Conservation (phyloP, 495 filamentous ascomycete species). For the Penicillium flavigenum region DNA sequence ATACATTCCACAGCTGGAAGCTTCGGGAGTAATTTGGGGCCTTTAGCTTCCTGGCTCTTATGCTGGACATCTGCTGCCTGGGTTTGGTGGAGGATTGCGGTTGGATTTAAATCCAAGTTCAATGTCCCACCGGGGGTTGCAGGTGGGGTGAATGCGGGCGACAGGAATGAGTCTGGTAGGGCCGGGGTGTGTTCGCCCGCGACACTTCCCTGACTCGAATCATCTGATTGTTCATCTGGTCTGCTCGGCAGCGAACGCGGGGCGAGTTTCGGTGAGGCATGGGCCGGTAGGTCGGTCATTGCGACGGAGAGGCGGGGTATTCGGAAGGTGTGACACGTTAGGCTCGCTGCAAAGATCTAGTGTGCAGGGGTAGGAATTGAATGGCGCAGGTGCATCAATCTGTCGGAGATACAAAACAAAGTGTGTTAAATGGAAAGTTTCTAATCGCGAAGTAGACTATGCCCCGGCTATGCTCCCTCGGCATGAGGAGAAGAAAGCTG, state of each 20-base stretch:
- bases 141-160: conserved; percentile 77
- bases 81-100: conserved; percentile 36
- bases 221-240: conserved; percentile 20
- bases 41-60: conserved; percentile 50
- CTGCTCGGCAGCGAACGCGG: conserved; percentile 37
- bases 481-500: conserved; percentile 10
- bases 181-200: conserved; percentile 37
- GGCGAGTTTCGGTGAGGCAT: conserved; percentile 51
- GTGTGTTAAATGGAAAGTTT: conserved; percentile 9
- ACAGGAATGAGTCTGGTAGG: conserved; percentile 58
- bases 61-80: conserved; percentile 27
- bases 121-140: conserved; percentile 65
- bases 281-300: conserved; percentile 53
- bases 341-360: not conserved
- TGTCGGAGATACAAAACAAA: not conserved
- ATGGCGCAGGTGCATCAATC: conserved; percentile 5
- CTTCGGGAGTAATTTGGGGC: conserved; percentile 64
- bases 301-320: conserved; percentile 22
- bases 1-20: conserved; percentile 77
- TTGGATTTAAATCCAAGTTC: conserved; percentile 40
- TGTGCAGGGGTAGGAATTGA: conserved; percentile 4
- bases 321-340: not conserved
- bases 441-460: conserved; percentile 23
- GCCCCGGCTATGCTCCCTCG: conserved; percentile 17
- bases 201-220: conserved; percentile 27